Evolutionary conservation across 1,284 basidiomycete genomes (phyloP), one percentile per base, ranked within the genome.

Genomic region (Trichosporon faecale): DNA sequence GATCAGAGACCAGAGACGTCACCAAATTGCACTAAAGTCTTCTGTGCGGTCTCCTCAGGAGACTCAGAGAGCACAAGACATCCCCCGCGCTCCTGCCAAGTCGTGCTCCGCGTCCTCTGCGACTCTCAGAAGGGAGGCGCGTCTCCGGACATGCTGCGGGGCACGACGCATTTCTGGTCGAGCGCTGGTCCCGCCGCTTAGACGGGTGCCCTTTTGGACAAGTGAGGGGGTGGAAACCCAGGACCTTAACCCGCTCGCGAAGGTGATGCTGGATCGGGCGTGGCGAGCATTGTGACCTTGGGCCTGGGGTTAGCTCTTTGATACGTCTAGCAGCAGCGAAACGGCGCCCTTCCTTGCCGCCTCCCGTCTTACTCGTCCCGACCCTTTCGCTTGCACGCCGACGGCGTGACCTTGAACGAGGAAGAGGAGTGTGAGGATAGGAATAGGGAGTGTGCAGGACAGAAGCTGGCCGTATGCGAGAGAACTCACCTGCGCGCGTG

Each of bases 1-100:
- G 49, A 27, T 25, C 31, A 16, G 55, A 35, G 40, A 25, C 18
- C 21, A 69, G 75, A 72, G 76, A 82, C 80, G 83, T 82, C 83
- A 83, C 83, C 79, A 84, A 84, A 84, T 84, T 84, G 82, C 83
- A 84, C 83, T 84, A 80, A 84, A 84, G 82, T 80, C 81, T 78
- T 76, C 35, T 21, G 21, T 55, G 46, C 33, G 46, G 67, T 16
- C 21, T 12, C n/a, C 9, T 3, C 25, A 12, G 35, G 31, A 31
- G 44, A 46, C 21, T 40, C 49, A 66, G 57, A 27, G 29, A 18
- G 25, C 65, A 46, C 65, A 57, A 66, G 72, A 66, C 71, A 77
- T 77, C 80, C 77, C 76, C 77, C 79, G 74, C 76, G 72, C 78
- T 77, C 81, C 66, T 83, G 75, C 81, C 81, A 83, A 80, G 80